phyloP scores from a whole-genome alignment of 352 stramenopile genomes.

The Pythium monospermum region DNA sequence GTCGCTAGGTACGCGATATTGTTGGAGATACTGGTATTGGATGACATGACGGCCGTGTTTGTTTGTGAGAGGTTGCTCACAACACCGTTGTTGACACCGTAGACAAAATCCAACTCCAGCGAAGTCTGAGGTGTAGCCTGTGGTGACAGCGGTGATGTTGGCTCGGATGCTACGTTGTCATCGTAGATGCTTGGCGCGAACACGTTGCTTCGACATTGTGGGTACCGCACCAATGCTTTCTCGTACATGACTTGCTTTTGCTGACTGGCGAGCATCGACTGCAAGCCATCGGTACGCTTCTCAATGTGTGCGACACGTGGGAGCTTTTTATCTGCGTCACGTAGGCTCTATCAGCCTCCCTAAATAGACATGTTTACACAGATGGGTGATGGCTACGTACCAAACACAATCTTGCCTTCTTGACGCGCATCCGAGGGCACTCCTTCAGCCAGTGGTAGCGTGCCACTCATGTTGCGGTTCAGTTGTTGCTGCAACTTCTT shows the following conservation, averaged over 20 bases:
- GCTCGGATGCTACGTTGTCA: slow-evolving; percentile 6
- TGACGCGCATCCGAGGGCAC: slow-evolving; percentile 28
- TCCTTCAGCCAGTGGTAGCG: slow-evolving; percentile 17
- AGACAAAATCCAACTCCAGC: slow-evolving; percentile 57
- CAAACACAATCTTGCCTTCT: slow-evolving; percentile 60
- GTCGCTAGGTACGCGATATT: slow-evolving; percentile 50
- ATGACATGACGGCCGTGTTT: slow-evolving; percentile 7
- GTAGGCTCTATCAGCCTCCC: neutral
- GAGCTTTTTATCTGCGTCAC: slow-evolving; percentile 49
- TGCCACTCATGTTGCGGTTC: slow-evolving; percentile 28
- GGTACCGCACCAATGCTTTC: slow-evolving; percentile 49
- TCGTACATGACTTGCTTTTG: slow-evolving; percentile 68
- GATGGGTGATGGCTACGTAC: slow-evolving; percentile 18
- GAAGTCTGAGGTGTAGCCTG: slow-evolving; percentile 27
- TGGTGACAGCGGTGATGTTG: neutral
- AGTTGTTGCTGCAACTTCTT: slow-evolving; percentile 46
- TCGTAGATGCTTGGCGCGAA: slow-evolving; percentile 58
- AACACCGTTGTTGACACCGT: slow-evolving; percentile 45
- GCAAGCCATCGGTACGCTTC: slow-evolving; percentile 39
- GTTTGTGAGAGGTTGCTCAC: slow-evolving; percentile 15
- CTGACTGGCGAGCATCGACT: slow-evolving; percentile 36
- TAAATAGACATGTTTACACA: neutral
- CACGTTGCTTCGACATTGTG: slow-evolving; percentile 62
- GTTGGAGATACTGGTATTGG: slow-evolving; percentile 36
- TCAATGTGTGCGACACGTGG: slow-evolving; percentile 68